A percentile compares a stretch with the other conserved stretches of the same genome.
Evolutionary conservation across 148 eudicot species (phyloP).

Genomic region (Amaranthus cruentus): DNA sequence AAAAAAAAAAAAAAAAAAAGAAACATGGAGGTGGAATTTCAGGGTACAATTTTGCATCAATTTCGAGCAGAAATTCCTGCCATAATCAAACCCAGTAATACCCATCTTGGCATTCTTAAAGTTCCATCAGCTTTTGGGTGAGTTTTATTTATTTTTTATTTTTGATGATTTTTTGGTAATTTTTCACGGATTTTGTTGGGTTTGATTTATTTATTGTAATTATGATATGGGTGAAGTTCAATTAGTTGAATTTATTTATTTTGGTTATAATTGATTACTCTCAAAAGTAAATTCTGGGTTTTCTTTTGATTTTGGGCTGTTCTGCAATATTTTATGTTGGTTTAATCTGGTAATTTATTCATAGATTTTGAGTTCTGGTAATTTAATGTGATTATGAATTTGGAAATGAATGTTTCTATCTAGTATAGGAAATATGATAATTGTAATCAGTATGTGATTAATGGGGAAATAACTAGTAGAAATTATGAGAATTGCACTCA

Average conservation of each 20-base stretch:
- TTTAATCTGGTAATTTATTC: background rate
- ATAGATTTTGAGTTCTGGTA: too few species aligned
- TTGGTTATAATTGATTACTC: background rate
- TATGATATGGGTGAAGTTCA: background rate
- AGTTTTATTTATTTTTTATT: background rate
- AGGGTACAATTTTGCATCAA: slow-evolving; percentile 14
- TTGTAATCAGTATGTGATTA: background rate
- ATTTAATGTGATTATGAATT: background rate
- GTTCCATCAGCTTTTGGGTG: slow-evolving; percentile 29
- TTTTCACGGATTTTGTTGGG: background rate
- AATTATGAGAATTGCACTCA: too few species aligned
- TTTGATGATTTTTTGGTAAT: background rate
- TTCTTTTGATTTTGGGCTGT: slow-evolving; percentile 2
- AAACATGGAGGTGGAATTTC: slow-evolving; percentile 28
- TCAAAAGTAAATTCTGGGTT: background rate
- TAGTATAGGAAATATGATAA: background rate
- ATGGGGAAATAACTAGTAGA: background rate
- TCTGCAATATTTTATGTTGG: background rate
- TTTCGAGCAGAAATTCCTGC: slow-evolving; percentile 22
- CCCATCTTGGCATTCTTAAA: slow-evolving; percentile 12
- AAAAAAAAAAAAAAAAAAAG: background rate
- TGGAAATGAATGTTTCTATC: background rate
- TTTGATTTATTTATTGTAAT: background rate
- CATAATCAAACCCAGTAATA: slow-evolving; percentile 7
- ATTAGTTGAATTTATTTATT: background rate